Base-by-base conservation (phyloP, 2,329 filamentous ascomycete species). In the Apiospora kogelbergensis region DNA sequence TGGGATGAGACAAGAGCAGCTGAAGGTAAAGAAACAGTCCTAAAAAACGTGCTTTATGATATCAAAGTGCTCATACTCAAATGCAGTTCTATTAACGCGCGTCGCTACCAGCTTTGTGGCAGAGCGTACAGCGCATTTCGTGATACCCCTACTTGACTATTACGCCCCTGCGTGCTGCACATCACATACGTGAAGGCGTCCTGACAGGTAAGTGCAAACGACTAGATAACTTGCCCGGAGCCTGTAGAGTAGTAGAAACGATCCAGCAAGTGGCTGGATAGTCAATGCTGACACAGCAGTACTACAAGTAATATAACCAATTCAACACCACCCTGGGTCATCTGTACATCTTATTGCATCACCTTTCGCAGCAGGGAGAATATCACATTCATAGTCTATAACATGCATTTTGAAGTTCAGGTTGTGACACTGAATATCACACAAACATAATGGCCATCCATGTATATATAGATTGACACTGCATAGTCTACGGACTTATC, bases 21-120 rank as follows among this genome's bases (percentile, higher is more conserved):
- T 37, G 53, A 60, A 60, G 53, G 53, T 60, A 60, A 60, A 37
- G 53, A 60, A 60, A 60, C 53, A 33, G 42, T 63, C 42, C 72
- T 70, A 68, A 77, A 73, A 45, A 71, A 71, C 70, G 71, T 70
- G 70, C 70, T 68, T 70, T 57, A 65, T 67, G 70, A 72, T 69
- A 70, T 67, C 72, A 71, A 65, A 68, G 69, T 70, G 75, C 75
- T 76, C 73, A 77, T 77, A 72, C 72, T 73, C 37, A 70, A 72
- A 74, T 74, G 72, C 68, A 74, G 73, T 60, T 60, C 53, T 37
- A n/a, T 60, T 60, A 3, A 37, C 37, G 26, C 53, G 53, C 30
- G 17, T n/a, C 30, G 33, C 53, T 30, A 37, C 53, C 53, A 37
- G 9, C 22, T 7, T 37, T 17, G 53, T 60, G 53, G 26, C 10